These are phyloP conservation scores for Didymella exigua DNA, from an alignment of 2,329 filamentous ascomycete species.

Conservation along the genomic window DNA sequence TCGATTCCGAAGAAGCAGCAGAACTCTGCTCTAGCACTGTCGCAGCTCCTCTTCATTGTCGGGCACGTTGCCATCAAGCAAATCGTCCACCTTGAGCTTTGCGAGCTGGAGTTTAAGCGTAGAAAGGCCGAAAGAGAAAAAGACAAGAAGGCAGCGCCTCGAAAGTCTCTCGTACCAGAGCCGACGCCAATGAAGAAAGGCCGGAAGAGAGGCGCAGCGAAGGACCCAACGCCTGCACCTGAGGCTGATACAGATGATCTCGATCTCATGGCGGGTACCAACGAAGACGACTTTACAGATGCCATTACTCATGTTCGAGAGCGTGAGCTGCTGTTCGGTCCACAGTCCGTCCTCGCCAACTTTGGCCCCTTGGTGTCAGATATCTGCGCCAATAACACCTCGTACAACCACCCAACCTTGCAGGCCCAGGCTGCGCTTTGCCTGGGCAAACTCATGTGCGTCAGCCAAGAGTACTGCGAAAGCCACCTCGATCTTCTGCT, in stretches of 20 bases:
- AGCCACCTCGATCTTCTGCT: slow-evolving; percentile 89
- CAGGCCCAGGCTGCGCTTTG: slow-evolving; percentile 94
- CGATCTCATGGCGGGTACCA: slow-evolving; percentile 95
- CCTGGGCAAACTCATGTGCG: slow-evolving; percentile 97
- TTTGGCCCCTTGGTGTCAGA: slow-evolving; percentile 93
- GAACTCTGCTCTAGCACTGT: slow-evolving; percentile 76
- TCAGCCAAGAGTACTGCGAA: slow-evolving; percentile 95
- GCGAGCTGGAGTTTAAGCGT: slow-evolving; percentile 96
- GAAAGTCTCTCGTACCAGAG: slow-evolving; percentile 39
- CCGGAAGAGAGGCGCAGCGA: slow-evolving; percentile 47
- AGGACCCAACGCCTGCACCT: slow-evolving; percentile 53
- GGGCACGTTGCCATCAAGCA: slow-evolving; percentile 98
- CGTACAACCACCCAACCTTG: slow-evolving; percentile 85
- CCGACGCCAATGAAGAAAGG: slow-evolving; percentile 49
- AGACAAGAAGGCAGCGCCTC: slow-evolving; percentile 65
- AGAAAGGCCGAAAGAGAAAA: slow-evolving; percentile 90
- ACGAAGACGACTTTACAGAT: slow-evolving; percentile 90
- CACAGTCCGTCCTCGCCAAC: slow-evolving; percentile 80
- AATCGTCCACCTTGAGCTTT: slow-evolving; percentile 97
- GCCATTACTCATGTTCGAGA: slow-evolving; percentile 85
- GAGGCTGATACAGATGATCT: slow-evolving; percentile 80
- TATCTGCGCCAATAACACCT: slow-evolving; percentile 88
- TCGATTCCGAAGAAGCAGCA: slow-evolving; percentile 57
- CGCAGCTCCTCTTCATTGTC: slow-evolving; percentile 91
- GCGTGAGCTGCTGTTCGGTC: slow-evolving; percentile 81